These are phyloP conservation scores for Microcera coccophila DNA, from an alignment of 2,329 filamentous ascomycete genomes.

Conservation along the genomic window DNA sequence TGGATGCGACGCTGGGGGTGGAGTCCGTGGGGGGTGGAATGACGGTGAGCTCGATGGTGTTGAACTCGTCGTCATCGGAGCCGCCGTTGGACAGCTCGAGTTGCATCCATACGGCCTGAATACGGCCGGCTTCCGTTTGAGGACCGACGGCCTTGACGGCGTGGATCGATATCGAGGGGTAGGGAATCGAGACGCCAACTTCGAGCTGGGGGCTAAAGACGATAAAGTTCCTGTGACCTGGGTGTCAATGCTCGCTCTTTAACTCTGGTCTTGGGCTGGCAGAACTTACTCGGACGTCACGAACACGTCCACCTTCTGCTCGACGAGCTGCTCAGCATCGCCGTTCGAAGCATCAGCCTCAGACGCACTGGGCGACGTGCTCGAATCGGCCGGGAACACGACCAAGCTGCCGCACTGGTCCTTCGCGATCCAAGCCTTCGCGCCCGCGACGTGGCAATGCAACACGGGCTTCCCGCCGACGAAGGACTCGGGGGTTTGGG, in stretches of 20 bases:
- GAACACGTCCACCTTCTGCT: constrained; percentile 53
- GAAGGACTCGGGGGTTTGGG: constrained; percentile 69
- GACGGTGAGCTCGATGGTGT: constrained; percentile 64
- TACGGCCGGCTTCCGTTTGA: constrained; percentile 35
- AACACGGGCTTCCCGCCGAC: constrained; percentile 68
- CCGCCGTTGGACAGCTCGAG: constrained; percentile 59
- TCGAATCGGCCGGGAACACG: constrained; percentile 45
- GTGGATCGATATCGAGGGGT: constrained; percentile 71
- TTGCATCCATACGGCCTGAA: constrained; percentile 62
- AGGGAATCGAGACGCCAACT: constrained; percentile 65
- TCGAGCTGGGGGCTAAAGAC: constrained; percentile 58
- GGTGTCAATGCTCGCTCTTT: constrained; percentile 42
- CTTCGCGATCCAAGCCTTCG: constrained; percentile 55
- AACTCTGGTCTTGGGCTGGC: no score
- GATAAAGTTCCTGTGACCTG: constrained; percentile 42
- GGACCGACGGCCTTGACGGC: constrained; percentile 62
- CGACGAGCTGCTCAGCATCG: constrained; percentile 36
- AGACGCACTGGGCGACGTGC: constrained; percentile 25
- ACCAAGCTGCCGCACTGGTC: constrained; percentile 53
- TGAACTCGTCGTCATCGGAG: constrained; percentile 59
- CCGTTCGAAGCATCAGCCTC: constrained; percentile 23
- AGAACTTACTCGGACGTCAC: constrained; percentile 54
- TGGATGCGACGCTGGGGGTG: constrained; percentile 24
- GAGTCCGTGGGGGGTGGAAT: constrained; percentile 43
- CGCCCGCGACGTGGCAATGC: constrained; percentile 56